Base-by-base conservation (phyloP, 768 basidiomycete genomes). In the Xerocomus spinulosus region DNA sequence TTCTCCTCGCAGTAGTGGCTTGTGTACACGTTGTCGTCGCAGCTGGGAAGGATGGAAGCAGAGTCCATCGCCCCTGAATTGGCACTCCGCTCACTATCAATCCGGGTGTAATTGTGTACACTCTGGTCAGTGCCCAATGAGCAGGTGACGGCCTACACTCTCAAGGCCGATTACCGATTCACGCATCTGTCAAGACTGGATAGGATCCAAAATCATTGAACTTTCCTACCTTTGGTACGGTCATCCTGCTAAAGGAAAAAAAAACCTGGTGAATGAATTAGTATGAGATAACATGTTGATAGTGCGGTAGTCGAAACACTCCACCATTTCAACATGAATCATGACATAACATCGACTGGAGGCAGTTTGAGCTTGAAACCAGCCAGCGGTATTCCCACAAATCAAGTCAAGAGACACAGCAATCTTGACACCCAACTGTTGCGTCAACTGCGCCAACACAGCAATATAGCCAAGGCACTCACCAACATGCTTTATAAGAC, bases 1-100 rank as follows among this genome's bases (percentile, higher is more conserved):
- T 87, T 87, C 62, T 87, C 86, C 70, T 88, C 85, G 65, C 84
- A 87, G 50, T 80, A 87, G 56, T 69, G 77, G 4, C 68, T 69
- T 2, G 83, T 86, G 63, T 85, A 85, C 24, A 69, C 49, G 49
- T 62, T 62, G 46, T 70, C 57, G 28, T 23, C 23, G 47, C 47
- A 52, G 23, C 48, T 39, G 17, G 58, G 58, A 35, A 59, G 54
- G 38, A 63, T 66, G 25, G 60, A 53, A 50, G 57, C 33, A 21
- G 50, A 33, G 25, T 42, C 48, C 53, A 55, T 56, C 15, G 28
- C 26, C 14, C 26, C 13, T 23, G 29, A 17, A 37, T 62, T 66
- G 29, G 39, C 34, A 61, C 61, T 54, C 61, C 61, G 64, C 51
- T 43, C 20, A n/a, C 32, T 13, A 23, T 43, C 32, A 26, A 40